phyloP scores from a whole-genome alignment of 306 rosid genomes.

The Prunus kanzakura region DNA sequence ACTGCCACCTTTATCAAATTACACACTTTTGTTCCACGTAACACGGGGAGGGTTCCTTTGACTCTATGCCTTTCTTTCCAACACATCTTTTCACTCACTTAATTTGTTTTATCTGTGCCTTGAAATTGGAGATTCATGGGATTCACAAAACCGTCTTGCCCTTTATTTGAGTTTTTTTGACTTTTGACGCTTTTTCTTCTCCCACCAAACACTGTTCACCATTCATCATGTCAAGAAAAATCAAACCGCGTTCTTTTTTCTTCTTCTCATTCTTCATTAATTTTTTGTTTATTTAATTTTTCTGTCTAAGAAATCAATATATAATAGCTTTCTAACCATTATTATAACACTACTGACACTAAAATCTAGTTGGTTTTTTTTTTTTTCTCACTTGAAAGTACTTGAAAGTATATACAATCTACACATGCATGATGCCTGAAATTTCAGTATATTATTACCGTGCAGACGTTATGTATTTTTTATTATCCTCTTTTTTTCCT shows the following conservation, averaged over 20 bases:
- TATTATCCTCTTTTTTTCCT: too few species aligned
- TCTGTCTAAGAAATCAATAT: not conserved
- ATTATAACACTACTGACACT: not conserved
- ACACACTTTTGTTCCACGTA: slow-evolving; percentile 24
- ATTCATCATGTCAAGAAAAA: not conserved
- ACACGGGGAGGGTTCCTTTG: slow-evolving; percentile 31
- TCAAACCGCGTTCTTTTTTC: not conserved
- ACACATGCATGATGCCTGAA: not conserved
- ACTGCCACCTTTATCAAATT: not conserved
- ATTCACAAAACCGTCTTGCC: slow-evolving; percentile 17
- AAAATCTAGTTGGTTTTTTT: not conserved
- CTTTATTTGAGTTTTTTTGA: slow-evolving; percentile 4
- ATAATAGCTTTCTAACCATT: not conserved
- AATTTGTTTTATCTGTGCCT: slow-evolving; percentile 20
- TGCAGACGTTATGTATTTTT: rapidly evolving
- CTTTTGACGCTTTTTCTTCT: not conserved
- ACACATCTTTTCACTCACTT: slow-evolving; percentile 19
- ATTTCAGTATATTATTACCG: not conserved
- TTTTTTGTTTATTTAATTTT: not conserved
- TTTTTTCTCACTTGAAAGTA: not conserved
- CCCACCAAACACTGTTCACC: slow-evolving; percentile 4
- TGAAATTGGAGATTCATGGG: slow-evolving; percentile 25
- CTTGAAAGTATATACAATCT: not conserved
- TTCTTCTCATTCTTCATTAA: too few species aligned
- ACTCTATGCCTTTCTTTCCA: slow-evolving; percentile 17